Evolutionary conservation across 192 early-diverging fungal genomes (phyloP).

Genomic region (Backusella parvicylindrica): DNA sequence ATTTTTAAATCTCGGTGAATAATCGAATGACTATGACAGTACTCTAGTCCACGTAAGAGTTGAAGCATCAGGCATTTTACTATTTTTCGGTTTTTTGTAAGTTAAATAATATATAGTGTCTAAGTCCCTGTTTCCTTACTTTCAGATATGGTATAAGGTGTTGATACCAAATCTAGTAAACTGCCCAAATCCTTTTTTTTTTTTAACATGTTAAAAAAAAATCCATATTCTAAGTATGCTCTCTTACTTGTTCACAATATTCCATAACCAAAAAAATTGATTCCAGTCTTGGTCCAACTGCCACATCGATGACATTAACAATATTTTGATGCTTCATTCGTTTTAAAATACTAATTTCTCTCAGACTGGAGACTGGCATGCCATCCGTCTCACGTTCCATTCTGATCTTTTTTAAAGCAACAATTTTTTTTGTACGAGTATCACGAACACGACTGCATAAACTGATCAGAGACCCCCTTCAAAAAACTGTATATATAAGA

Average conservation of each 20-base stretch:
- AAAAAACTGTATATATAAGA: neutral
- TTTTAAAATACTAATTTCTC: constrained; percentile 73
- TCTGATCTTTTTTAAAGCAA: constrained; percentile 51
- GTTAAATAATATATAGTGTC: neutral
- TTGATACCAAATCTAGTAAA: constrained; percentile 50
- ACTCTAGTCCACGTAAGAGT: constrained; percentile 64
- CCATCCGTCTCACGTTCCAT: constrained; percentile 60
- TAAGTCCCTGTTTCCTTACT: constrained; percentile 23
- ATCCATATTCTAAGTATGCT: neutral
- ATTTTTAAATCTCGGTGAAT: constrained; percentile 76
- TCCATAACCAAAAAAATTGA: constrained; percentile 91
- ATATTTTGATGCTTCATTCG: constrained; percentile 69
- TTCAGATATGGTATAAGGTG: constrained; percentile 54
- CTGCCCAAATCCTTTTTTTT: constrained; percentile 46
- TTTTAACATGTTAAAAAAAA: neutral
- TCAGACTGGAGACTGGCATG: constrained; percentile 66
- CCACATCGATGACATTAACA: constrained; percentile 68
- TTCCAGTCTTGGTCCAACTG: constrained; percentile 58
- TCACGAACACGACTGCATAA: constrained; percentile 51
- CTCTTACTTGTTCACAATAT: constrained; percentile 74
- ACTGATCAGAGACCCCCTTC: neutral
- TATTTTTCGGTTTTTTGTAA: neutral
- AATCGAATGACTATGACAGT: constrained; percentile 62
- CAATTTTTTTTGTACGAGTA: constrained; percentile 40
- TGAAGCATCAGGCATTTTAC: constrained; percentile 76